These are phyloP conservation scores for Thelonectria rubi DNA, from an alignment of 2,329 filamentous ascomycete genomes.

Conservation along the genomic window DNA sequence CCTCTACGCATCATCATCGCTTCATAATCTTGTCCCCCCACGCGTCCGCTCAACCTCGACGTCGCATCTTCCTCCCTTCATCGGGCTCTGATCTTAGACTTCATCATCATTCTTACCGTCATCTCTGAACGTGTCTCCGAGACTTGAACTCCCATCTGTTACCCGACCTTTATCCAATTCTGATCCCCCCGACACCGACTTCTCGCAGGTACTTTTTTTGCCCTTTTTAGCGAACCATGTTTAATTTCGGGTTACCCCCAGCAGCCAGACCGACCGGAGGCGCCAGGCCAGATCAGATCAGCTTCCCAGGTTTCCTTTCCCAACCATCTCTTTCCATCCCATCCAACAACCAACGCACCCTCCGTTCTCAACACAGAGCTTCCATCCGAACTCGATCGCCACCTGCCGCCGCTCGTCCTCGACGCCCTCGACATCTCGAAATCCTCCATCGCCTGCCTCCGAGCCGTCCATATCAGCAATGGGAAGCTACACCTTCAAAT, in stretches of 20 bases:
- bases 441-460: constrained; percentile 25
- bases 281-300: constrained; percentile 39
- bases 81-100: too few species aligned
- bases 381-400: background rate
- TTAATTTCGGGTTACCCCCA: constrained; percentile 41
- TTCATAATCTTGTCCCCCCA: too few species aligned
- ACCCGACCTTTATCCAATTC: constrained; percentile 6
- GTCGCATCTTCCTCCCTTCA: too few species aligned
- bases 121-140: too few species aligned
- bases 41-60: too few species aligned
- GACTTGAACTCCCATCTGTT: too few species aligned
- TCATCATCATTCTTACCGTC: too few species aligned
- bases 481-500: constrained; percentile 76
- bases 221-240: constrained; percentile 36
- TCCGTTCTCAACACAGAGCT: constrained; percentile 29
- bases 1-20: too few species aligned
- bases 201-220: constrained; percentile 16
- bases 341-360: constrained; percentile 32
- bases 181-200: too few species aligned
- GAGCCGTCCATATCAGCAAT: constrained; percentile 52
- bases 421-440: constrained; percentile 17
- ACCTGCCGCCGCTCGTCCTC: constrained; percentile 24
- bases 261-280: constrained; percentile 34
- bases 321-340: constrained; percentile 37
- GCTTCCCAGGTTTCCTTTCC: constrained; percentile 34